Percentiles rank a stretch among this genome's conserved stretches.
Conservation (phyloP, 441 rosid genomes). For the Gossypium schwendimanii region DNA sequence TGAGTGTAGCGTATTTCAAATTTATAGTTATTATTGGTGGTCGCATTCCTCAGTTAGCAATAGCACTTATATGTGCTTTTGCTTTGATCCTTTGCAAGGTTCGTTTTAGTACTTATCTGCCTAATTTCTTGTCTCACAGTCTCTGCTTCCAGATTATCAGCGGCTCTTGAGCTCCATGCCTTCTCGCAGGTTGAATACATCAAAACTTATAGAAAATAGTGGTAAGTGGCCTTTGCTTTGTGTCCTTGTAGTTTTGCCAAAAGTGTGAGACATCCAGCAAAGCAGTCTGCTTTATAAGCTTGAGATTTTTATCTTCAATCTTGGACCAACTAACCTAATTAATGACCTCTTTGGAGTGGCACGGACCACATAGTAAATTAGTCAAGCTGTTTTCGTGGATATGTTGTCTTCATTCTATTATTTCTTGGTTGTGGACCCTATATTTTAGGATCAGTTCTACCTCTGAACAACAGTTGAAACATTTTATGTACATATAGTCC, state of each 20-base stretch:
- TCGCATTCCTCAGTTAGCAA: background rate
- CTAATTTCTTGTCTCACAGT: slow-evolving; percentile 56
- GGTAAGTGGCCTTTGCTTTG: slow-evolving; percentile 41
- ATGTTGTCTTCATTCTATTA: background rate
- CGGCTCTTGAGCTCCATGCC: slow-evolving; percentile 97
- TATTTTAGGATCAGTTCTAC: background rate
- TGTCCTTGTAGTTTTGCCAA: background rate
- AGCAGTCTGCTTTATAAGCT: slow-evolving; percentile 1
- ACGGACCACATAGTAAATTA: background rate
- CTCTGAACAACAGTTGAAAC: background rate
- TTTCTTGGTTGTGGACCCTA: background rate
- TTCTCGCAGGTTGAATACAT: slow-evolving; percentile 93
- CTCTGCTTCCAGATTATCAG: slow-evolving; percentile 99
- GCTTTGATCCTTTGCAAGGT: slow-evolving; percentile 17
- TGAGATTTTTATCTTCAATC: background rate
- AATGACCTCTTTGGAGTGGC: background rate
- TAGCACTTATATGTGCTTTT: slow-evolving; percentile 9
- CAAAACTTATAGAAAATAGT: slow-evolving; percentile 91
- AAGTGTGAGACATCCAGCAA: background rate
- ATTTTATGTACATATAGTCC: background rate
- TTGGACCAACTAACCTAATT: background rate
- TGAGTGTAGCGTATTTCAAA: background rate
- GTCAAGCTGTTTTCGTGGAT: background rate
- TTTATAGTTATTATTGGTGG: background rate
- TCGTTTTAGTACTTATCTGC: slow-evolving; percentile 39